Percentiles rank a stretch among this genome's conserved stretches.
phyloP scores from a whole-genome alignment of 2,329 filamentous ascomycete genomes.

The Tricladium varicosporioides region DNA sequence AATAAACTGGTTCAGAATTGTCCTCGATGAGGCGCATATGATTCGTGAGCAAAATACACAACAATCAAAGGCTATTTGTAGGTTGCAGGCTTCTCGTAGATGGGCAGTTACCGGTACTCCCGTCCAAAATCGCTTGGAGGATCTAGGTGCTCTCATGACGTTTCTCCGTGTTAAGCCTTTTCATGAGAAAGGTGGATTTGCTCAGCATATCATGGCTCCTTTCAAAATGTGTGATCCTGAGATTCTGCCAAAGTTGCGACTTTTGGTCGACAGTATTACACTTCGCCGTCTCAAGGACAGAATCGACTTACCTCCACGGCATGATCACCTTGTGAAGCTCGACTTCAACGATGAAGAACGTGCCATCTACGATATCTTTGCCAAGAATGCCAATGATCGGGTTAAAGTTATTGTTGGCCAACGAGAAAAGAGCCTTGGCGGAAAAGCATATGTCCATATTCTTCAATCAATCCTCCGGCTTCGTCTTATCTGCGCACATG shows the following conservation, averaged over 20 bases:
- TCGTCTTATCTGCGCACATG: conserved; percentile 87
- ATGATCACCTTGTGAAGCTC: conserved; percentile 71
- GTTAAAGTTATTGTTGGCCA: conserved; percentile 71
- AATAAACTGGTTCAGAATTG: conserved; percentile 89
- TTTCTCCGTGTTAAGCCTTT: conserved; percentile 87
- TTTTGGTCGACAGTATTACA: conserved; percentile 93
- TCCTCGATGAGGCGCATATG: conserved; percentile 91
- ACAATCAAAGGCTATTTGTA: conserved; percentile 82
- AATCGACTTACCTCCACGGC: conserved; percentile 74
- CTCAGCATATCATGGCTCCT: conserved; percentile 75
- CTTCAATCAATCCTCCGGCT: conserved; percentile 87
- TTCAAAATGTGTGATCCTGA: conserved; percentile 86
- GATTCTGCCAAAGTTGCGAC: conserved; percentile 78
- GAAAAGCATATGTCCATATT: conserved; percentile 90
- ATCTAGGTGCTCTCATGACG: conserved; percentile 80
- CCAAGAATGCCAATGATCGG: conserved; percentile 74
- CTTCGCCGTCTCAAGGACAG: conserved; percentile 88
- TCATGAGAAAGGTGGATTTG: conserved; percentile 72
- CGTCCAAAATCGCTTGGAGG: conserved; percentile 89
- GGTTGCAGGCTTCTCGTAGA: conserved; percentile 73
- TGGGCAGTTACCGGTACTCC: conserved; percentile 99
- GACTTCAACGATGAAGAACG: conserved; percentile 75
- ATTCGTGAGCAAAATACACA: conserved; percentile 83
- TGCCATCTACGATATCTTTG: conserved; percentile 79
- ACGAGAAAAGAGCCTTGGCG: conserved; percentile 66